Conservation (phyloP, 1,284 basidiomycete genomes). For the Retiboletus fuscus region DNA sequence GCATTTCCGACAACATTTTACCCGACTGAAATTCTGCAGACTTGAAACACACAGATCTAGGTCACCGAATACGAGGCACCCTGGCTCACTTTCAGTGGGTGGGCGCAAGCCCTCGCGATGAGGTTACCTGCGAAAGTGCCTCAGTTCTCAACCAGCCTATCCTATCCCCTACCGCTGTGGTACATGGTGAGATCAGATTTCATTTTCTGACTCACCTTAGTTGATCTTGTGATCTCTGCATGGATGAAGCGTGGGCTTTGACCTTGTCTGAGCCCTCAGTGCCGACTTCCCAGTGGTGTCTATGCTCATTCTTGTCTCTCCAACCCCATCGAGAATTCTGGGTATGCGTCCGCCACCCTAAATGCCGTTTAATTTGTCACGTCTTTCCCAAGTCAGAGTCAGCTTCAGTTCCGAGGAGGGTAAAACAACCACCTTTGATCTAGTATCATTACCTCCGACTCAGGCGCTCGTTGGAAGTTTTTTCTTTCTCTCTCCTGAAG, state of each 20-base stretch:
- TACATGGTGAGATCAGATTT: too few relatives aligned
- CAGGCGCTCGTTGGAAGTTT: constrained; percentile 59
- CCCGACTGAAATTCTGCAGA: too few relatives aligned
- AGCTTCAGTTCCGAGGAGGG: constrained; percentile 66
- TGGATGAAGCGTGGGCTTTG: constrained; percentile 71
- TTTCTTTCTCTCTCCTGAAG: too few relatives aligned
- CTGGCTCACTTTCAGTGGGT: too few relatives aligned
- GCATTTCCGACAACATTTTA: too few relatives aligned
- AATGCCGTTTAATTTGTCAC: constrained; percentile 63
- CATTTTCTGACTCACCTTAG: too few relatives aligned
- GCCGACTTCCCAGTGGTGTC: constrained; percentile 75
- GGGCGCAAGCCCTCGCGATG: too few relatives aligned
- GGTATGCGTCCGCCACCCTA: constrained; percentile 60
- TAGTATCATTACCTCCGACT: constrained; percentile 75
- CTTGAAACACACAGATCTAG: too few relatives aligned
- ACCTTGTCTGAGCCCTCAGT: constrained; percentile 61
- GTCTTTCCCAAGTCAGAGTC: constrained; percentile 68
- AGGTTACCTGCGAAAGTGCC: too few relatives aligned
- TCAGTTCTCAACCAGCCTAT: too few relatives aligned
- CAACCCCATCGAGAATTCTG: constrained; percentile 72
- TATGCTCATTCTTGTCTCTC: constrained; percentile 71
- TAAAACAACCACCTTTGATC: constrained; percentile 72
- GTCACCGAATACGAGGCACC: too few relatives aligned
- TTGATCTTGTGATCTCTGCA: constrained; percentile 70
- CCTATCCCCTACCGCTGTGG: too few relatives aligned